Evolutionary conservation across 768 basidiomycete genomes (phyloP), one percentile per base, ranked within the genome.

Genomic region (Boletus reticulatus): DNA sequence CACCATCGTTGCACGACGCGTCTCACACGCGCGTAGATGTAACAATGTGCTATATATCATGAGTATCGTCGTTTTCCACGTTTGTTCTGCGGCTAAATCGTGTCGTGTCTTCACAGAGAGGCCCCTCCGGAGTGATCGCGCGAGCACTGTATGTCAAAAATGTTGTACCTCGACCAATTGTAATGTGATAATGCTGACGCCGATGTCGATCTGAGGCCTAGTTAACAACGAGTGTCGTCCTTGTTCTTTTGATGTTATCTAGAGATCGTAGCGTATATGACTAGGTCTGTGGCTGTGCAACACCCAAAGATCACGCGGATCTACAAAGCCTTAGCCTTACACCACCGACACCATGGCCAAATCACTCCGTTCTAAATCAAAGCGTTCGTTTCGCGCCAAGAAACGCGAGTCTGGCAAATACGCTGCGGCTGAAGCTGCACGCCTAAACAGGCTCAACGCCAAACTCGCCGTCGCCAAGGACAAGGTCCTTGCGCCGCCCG

Each of bases 41-140:
- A 97, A 97, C 78, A 97, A 97, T 65, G 94, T 97, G 22, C 81
- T 97, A 53, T 97, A 96, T 72, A 95, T 97, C 63, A 92, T 91
- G 83, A 89, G 89, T 92, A 60, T 60, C 61, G 29, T 67, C 53
- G 48, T 47, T 54, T 29, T 50, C 0, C 2, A 2, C 20, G 16
- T 27, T 38, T 13, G 42, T 32, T 36, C 24, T 13, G 41, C 34
- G 36, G 37, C 68, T 73, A 61, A 72, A 52, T 50, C 46, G 64
- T 59, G 58, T 59, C 42, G 48, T 44, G 52, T 65, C 34, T 70
- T 6, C 66, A 90, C 88, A 91, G 89, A 70, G 89, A 91, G 79
- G 88, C 88, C 55, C 82, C 84, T 46, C 57, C 81, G 66, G 87
- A 79, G 49, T 77, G 62, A 67, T 57, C 54, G 36, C 13, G 29